Evolutionary conservation across 768 basidiomycete genomes (phyloP).

Genomic region (Pleurotus sapidus): DNA sequence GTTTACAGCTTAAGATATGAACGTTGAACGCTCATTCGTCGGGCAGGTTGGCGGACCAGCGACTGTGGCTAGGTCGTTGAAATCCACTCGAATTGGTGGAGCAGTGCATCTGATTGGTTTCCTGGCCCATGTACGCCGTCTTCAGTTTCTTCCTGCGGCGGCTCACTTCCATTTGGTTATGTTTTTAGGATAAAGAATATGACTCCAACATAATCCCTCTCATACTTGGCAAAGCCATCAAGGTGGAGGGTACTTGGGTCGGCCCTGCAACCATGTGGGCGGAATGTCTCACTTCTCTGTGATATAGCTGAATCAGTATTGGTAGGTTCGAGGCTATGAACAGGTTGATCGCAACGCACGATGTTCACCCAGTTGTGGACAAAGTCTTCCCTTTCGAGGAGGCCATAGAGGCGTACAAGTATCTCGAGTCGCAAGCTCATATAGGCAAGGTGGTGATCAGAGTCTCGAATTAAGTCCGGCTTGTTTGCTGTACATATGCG

Average conservation of each 20-base stretch:
- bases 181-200: conserved; percentile 13
- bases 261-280: conserved; percentile 43
- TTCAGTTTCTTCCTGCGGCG: not conserved
- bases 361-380: conserved; percentile 42
- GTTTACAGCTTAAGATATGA: too few relatives aligned
- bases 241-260: conserved; percentile 39
- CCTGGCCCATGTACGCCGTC: conserved; percentile 22
- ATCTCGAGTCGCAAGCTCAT: conserved; percentile 44
- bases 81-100: conserved; percentile 24
- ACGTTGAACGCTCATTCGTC: not conserved
- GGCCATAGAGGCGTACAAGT: conserved; percentile 39
- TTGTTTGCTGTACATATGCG: too few relatives aligned
- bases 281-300: not conserved
- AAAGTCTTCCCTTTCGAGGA: conserved; percentile 49
- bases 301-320: not conserved
- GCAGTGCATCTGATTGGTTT: conserved; percentile 32
- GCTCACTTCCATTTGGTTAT: not conserved
- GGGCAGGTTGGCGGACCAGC: conserved; percentile 40
- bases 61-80: conserved; percentile 29
- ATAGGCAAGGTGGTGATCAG: conserved; percentile 51
- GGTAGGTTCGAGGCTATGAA: conserved; percentile 46
- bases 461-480: conserved; percentile 15
- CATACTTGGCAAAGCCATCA: conserved; percentile 26
- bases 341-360: conserved; percentile 32
- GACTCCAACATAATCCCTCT: conserved; percentile 23